Base-by-base conservation (phyloP, 306 rosid genomes). In the Elaeagnus macrophylla region DNA sequence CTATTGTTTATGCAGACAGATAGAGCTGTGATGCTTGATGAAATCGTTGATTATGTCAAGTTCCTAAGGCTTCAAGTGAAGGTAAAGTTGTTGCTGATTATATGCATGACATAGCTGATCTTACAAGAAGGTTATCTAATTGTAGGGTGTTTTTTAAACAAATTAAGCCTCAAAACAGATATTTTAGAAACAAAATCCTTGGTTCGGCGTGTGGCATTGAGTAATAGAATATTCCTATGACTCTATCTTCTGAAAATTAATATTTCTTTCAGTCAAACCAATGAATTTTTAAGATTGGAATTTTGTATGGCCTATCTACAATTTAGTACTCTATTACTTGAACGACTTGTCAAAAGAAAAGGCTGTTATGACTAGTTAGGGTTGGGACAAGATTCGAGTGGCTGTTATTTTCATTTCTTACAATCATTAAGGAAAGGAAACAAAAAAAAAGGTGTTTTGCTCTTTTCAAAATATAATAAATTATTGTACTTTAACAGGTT, bases 21-120 rank as follows among this genome's bases (percentile, higher is more conserved):
- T 72, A 81, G 89, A 79, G 97, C 97, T 69, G 97, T 87, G 40
- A 89, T 89, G 97, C 89, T 89, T 8, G 97, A 89, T 56, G 97
- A 89, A 70, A 89, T 89, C 52, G 91, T 85, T 72, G 97, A 89
- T 76, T 89, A 89, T 48, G 97, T 89, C 67, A 89, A 89, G 87
- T 89, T 89, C 76, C 79, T 89, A 54, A 87, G 85, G 71, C 97
- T 89, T 66, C 97, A 89, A 79, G 97, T 89, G 41, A 89, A 89
- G 97, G 97, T 85, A 54, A 57, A 50, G 40, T 59, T 48, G 12
- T 48, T 43, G 52, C 48, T 50, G 37, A 54, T 57, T 48, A 46
- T 44, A 18, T 47, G 7, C 54, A 4, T 13, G 12, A 37, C 51
- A 44, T 56, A 17, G 55, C 13, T 19, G n/a, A 43, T n/a, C 39